Evolutionary conservation across 495 filamentous ascomycete species (phyloP), one percentile per base, ranked within the genome.

Genomic region (Tuber borchii): DNA sequence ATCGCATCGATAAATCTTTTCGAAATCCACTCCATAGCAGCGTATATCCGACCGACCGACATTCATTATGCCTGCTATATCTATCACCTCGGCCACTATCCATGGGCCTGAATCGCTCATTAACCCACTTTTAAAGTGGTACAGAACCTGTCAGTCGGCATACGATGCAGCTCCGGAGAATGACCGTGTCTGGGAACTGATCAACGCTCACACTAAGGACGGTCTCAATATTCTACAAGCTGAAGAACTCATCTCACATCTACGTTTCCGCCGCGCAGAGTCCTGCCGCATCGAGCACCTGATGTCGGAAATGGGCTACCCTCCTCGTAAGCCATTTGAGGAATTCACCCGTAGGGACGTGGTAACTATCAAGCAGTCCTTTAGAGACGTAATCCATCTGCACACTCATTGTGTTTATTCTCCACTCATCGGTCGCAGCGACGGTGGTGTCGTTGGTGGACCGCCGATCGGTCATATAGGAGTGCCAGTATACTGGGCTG

Each of bases 101-200:
- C 56, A 65, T 1, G 56, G 56, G 26, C 56, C 56, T 31, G 56
- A 65, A 65, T 17, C 56, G 10, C 56, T 65, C 14, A 65, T 65
- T 65, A 65, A 65, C 56, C 56, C 56, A 19, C 56, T 65, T 65
- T 14, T 65, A 65, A 65, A 65, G 56, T 65, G 56, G 56, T 65
- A 65, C 14, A 65, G 56, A 34, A 65, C 56, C 31, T 65, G 56
- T 65, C 56, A 65, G 26, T 65, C 56, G 3, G 56, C 56, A 16
- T 65, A 65, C 56, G 56, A 65, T 14, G 26, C 26, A 34, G 56
- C 56, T 17, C 56, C 56, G 31, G 56, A 65, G 26, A 65, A 65
- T 26, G 31, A 65, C 26, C 56, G 56, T 14, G 56, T 65, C 2
- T 65, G 56, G 56, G 56, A 65, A 34, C 56, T 65, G 10, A 65